phyloP scores from a whole-genome alignment of 345 rosid species.

The Laguncularia racemosa region DNA sequence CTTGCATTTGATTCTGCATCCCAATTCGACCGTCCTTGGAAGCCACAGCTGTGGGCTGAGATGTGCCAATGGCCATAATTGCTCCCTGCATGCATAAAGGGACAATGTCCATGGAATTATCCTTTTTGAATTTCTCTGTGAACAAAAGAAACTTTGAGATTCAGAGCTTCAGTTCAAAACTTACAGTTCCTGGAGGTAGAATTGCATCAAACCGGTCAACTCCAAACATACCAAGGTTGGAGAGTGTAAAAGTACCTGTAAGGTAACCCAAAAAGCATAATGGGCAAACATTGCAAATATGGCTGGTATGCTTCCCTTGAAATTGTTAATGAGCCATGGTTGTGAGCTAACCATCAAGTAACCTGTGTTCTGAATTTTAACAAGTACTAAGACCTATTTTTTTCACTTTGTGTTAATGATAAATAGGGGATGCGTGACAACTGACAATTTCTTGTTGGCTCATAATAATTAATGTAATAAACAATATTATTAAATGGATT shows the following conservation, averaged over 20 bases:
- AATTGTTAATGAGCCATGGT: no score
- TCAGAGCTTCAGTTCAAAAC: constrained; percentile 12
- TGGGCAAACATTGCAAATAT: not conserved
- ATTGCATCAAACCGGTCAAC: constrained; percentile 97
- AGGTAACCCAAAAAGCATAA: not conserved
- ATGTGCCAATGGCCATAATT: constrained; percentile 96
- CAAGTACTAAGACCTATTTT: no score
- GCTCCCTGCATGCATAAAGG: constrained; percentile 56
- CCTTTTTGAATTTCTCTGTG: constrained; percentile 3
- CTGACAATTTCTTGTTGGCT: no score
- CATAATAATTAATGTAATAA: no score
- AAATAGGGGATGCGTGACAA: no score
- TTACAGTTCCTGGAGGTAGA: constrained; percentile 92
- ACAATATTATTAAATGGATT: no score
- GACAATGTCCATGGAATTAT: not conserved
- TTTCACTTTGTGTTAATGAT: no score
- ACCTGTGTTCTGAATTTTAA: no score
- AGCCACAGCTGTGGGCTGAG: constrained; percentile 76
- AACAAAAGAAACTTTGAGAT: not conserved
- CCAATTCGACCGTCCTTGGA: constrained; percentile 84
- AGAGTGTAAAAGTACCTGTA: constrained; percentile 85
- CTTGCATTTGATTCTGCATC: constrained; percentile 97
- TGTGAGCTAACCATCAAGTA: no score
- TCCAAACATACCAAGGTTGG: constrained; percentile 98
- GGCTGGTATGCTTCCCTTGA: no score